Evolutionary conservation across 257 asterid species (phyloP).

Genomic region (Solanum paucissectum): DNA sequence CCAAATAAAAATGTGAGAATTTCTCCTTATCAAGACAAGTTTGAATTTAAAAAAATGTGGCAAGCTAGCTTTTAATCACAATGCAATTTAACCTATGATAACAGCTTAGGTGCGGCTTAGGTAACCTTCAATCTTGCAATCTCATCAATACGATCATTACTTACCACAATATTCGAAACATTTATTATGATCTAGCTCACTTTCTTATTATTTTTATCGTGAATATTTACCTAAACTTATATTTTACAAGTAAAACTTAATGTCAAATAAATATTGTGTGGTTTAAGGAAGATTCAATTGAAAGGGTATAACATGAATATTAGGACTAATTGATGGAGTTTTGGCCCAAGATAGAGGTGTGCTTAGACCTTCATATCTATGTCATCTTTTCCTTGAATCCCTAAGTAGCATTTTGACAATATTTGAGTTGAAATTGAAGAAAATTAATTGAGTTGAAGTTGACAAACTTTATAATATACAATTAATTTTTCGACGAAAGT

Average conservation of each 20-base stretch:
- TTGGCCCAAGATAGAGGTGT: background rate
- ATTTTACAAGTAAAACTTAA: background rate
- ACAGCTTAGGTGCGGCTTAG: too few relatives aligned
- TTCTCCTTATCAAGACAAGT: background rate
- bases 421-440: background rate
- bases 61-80: background rate
- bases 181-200: background rate
- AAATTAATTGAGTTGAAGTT: background rate
- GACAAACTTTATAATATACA: background rate
- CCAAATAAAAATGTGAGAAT: background rate
- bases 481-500: background rate
- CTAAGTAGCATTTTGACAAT: background rate
- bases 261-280: background rate
- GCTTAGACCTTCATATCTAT: background rate
- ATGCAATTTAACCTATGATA: too few relatives aligned
- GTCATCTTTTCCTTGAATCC: background rate
- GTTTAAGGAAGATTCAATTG: background rate
- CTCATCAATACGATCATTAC: background rate
- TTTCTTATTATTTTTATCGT: background rate
- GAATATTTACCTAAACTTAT: background rate
- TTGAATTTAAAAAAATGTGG: too few relatives aligned
- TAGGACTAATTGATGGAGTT: background rate
- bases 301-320: background rate
- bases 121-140: background rate
- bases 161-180: background rate